A percentile compares a stretch with the other conserved stretches of the same genome.
These are phyloP conservation scores for Candida dajiaensis DNA, from an alignment of 805 yeast species.

Conservation along the genomic window DNA sequence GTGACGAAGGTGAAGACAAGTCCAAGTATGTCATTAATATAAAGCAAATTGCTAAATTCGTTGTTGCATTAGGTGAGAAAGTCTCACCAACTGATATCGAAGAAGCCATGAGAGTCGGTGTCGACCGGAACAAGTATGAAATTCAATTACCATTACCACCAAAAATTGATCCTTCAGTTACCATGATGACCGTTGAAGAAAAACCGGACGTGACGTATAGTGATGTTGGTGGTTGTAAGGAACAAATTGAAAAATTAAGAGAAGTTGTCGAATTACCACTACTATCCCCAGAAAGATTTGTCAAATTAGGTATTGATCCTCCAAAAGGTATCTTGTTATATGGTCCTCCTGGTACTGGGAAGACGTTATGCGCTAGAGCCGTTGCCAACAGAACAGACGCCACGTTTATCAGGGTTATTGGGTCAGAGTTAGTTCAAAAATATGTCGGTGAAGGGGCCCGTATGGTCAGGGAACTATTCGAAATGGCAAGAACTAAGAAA, in stretches of 20 bases:
- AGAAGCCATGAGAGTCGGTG: conserved; percentile 99
- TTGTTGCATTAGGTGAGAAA: conserved; percentile 92
- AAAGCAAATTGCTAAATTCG: conserved; percentile 97
- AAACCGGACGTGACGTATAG: conserved; percentile 98
- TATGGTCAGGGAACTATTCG: conserved; percentile 97
- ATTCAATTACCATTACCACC: conserved; percentile 98
- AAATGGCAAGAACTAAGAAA: conserved; percentile 97
- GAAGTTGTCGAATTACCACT: conserved; percentile 95
- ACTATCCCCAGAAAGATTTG: conserved; percentile 94
- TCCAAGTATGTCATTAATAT: conserved; percentile 92
- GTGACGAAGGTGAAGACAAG: conserved; percentile 61
- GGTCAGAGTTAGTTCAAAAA: conserved; percentile 96
- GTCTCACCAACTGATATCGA: conserved; percentile 98
- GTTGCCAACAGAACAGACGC: conserved; percentile 99
- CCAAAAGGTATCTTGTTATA: conserved; percentile 95
- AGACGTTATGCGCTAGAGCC: conserved; percentile 96
- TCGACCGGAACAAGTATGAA: conserved; percentile 93
- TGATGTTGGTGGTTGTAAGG: conserved; percentile 98
- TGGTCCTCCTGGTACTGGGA: conserved; percentile 99
- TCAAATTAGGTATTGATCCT: conserved; percentile 95
- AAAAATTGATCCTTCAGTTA: conserved; percentile 93
- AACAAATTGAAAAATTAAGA: conserved; percentile 92
- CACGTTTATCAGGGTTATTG: conserved; percentile 95
- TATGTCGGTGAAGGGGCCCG: conserved; percentile 99
- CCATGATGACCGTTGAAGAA: conserved; percentile 99